Evolutionary conservation across 345 rosid genomes (phyloP), one percentile per base, ranked within the genome.

Genomic region (Excoecaria agallocha): DNA sequence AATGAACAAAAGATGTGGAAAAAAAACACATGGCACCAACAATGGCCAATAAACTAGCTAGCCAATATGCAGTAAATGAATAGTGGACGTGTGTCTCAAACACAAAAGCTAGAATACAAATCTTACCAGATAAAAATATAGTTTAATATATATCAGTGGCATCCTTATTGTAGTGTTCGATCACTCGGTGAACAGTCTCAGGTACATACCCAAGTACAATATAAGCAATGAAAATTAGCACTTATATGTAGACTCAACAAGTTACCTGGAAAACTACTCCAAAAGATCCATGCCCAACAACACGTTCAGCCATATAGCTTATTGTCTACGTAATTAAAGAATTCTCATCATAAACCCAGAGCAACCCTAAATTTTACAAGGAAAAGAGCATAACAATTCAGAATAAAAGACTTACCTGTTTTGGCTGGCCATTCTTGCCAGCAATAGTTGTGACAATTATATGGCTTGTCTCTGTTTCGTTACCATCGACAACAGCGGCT

Each of bases 271-370:
- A 93, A 10, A 93, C 99, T 60, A 93, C 87, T 66, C 98, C 99
- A 82, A 95, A 95, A 65, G 99, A 95, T 72, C 99, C 99, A 56
- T 89, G 91, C 58, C 99, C 98, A 59, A 95, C 97, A 24, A 91
- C 87, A 65, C 98, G 93, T 84, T 95, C 99, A 35, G 99, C 99
- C 99, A 95, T 91, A 74, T 93, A 95, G 82, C 97, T 91, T 74
- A 72, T n/a, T n/a, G n/a, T n/a, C n/a, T n/a, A n/a, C n/a, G n/a
- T n/a, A n/a, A n/a, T n/a, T n/a, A n/a, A n/a, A n/a, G n/a, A n/a
- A n/a, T n/a, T n/a, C n/a, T n/a, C n/a, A n/a, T n/a, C n/a, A n/a
- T n/a, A n/a, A n/a, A n/a, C n/a, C n/a, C n/a, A n/a, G n/a, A n/a
- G n/a, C n/a, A n/a, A n/a, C n/a, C n/a, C n/a, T n/a, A n/a, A 48